phyloP scores from a whole-genome alignment of 441 rosid species.

The Adansonia gregorii region DNA sequence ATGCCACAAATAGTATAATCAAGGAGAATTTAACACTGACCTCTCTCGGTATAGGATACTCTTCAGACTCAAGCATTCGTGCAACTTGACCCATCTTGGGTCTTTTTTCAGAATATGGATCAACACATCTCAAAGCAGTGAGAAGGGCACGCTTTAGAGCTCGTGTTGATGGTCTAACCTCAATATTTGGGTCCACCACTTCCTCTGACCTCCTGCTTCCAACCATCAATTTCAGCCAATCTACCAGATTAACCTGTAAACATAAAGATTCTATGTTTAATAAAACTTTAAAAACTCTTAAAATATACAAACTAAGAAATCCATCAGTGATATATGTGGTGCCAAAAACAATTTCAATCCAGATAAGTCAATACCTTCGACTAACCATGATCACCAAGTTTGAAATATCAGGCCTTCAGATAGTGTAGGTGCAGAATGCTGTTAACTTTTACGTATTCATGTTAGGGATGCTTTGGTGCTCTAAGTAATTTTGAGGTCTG shows the following conservation, averaged over 20 bases:
- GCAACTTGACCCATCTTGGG: constrained; percentile 97
- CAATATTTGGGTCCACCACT: constrained; percentile 86
- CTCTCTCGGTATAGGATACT: constrained; percentile 93
- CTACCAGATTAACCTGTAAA: constrained; percentile 87
- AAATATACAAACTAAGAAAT: background rate
- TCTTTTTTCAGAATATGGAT: constrained; percentile 87
- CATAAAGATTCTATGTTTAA: constrained; percentile 22
- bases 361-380: background rate
- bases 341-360: background rate
- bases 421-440: background rate
- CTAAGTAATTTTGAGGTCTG: background rate
- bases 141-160: constrained; percentile 85
- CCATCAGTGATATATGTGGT: background rate
- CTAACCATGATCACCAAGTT: background rate
- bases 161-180: constrained; percentile 73
- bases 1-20: background rate
- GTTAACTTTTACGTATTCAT: background rate
- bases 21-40: constrained; percentile 41
- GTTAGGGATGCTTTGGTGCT: background rate
- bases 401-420: background rate
- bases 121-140: constrained; percentile 92
- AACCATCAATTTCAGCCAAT: constrained; percentile 98
- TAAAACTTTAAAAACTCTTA: constrained; percentile 2
- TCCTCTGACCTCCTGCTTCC: constrained; percentile 81
- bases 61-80: constrained; percentile 94